Conservation (phyloP, 306 rosid species). For the Carpinus fangiana region DNA sequence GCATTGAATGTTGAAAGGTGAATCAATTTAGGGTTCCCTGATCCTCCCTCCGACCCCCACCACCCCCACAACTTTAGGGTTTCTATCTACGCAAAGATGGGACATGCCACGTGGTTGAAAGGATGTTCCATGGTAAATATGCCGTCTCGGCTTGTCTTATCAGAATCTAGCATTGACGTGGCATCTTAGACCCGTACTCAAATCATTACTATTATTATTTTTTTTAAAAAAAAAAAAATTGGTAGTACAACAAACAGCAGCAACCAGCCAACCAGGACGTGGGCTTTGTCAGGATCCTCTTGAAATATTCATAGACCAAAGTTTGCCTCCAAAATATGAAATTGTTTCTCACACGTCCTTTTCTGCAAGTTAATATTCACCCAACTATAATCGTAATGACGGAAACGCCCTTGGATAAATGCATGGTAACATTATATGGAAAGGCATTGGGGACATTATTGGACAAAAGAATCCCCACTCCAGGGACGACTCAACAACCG, state of each 20-base stretch:
- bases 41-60: neutral
- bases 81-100: constrained; percentile 10
- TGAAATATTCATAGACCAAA: constrained; percentile 35
- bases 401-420: neutral
- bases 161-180: constrained; percentile 3
- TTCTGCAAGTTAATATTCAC: constrained; percentile 38
- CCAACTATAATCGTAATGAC: constrained; percentile 34
- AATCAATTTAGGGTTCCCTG: constrained; percentile 2
- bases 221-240: neutral
- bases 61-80: no score
- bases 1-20: constrained; percentile 16
- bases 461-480: constrained; percentile 9
- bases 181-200: neutral
- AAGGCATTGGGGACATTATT: constrained; percentile 20
- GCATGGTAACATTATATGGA: neutral
- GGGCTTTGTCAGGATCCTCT: constrained; percentile 31
- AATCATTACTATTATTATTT: neutral
- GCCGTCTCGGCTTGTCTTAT: constrained; percentile 32
- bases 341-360: constrained; percentile 29
- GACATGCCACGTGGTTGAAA: constrained; percentile 20
- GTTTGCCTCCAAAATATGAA: constrained; percentile 30
- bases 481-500: constrained; percentile 19
- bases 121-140: constrained; percentile 7
- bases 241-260: constrained; percentile 25
- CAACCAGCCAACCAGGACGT: constrained; percentile 19